phyloP scores from a whole-genome alignment of 2,329 filamentous ascomycete species.

The Talaromyces islandicus region DNA sequence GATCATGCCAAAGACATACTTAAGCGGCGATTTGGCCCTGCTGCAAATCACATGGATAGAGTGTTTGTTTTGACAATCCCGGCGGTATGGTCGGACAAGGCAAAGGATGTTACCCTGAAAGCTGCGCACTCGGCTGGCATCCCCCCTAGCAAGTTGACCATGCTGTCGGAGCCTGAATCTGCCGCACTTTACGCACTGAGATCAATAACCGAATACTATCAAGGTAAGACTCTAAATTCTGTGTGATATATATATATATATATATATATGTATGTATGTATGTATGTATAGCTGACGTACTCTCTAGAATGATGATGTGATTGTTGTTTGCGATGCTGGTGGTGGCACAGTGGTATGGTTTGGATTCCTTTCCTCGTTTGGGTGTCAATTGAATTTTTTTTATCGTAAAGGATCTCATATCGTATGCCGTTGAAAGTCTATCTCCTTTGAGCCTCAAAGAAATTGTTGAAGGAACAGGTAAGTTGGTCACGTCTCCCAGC shows the following conservation, averaged over 20 bases:
- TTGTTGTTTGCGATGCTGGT: constrained; percentile 33
- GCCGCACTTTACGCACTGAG: constrained; percentile 28
- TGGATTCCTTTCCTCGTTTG: background rate
- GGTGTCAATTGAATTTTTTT: background rate
- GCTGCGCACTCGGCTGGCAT: constrained; percentile 16
- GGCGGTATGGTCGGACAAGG: constrained; percentile 30
- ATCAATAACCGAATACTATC: constrained; percentile 20
- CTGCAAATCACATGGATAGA: constrained; percentile 13
- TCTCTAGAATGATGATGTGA: constrained; percentile 20
- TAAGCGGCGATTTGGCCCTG: constrained; percentile 7
- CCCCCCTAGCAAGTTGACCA: background rate
- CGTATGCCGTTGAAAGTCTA: constrained; percentile 20
- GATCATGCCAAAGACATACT: background rate
- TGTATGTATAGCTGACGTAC: background rate
- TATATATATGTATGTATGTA: too few species aligned
- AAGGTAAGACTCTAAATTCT: constrained; percentile 11
- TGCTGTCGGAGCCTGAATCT: constrained; percentile 24
- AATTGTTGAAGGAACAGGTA: constrained; percentile 23
- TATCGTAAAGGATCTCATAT: constrained; percentile 26
- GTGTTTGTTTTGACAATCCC: constrained; percentile 25
- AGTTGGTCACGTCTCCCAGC: background rate
- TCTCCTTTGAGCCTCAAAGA: constrained; percentile 21
- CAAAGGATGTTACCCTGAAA: constrained; percentile 22
- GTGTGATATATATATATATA: too few species aligned
- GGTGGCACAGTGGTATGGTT: constrained; percentile 30